Conservation (phyloP, 2,329 filamentous ascomycete species). For the Penicillium sp. region DNA sequence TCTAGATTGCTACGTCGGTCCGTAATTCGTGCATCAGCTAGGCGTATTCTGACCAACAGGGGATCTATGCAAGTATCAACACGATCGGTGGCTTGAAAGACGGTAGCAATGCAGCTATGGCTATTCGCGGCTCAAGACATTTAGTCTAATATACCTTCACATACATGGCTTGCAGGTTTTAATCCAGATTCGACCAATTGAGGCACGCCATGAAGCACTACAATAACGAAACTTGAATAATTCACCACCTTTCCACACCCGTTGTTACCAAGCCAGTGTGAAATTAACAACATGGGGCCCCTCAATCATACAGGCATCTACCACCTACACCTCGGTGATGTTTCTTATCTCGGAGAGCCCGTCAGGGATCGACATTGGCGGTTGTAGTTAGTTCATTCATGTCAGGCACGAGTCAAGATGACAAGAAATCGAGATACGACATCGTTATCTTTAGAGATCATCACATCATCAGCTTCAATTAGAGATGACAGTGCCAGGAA, state of each 20-base stretch:
- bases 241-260: not conserved
- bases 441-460: slow-evolving; percentile 4
- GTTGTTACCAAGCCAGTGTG: not conserved
- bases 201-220: not conserved
- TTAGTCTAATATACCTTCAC: not conserved
- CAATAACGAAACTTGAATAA: not conserved
- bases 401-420: not conserved
- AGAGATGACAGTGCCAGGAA: not conserved
- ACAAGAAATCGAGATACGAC: slow-evolving; percentile 1
- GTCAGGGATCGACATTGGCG: not conserved
- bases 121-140: not conserved
- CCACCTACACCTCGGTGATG: slow-evolving; percentile 6
- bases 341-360: slow-evolving; percentile 1
- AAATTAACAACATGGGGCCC: not conserved
- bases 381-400: not conserved
- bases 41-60: not conserved
- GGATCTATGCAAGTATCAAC: not conserved
- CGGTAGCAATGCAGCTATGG: not conserved
- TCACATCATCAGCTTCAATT: not conserved
- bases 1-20: not conserved
- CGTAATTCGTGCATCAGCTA: not conserved
- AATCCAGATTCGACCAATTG: not conserved
- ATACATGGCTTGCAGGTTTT: not conserved
- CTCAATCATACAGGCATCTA: not conserved
- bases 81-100: not conserved